Percentiles rank a stretch among this genome's conserved stretches.
Evolutionary conservation across 176 grass and related monocot genomes (phyloP).

Genomic region (Aegilops longissima): DNA sequence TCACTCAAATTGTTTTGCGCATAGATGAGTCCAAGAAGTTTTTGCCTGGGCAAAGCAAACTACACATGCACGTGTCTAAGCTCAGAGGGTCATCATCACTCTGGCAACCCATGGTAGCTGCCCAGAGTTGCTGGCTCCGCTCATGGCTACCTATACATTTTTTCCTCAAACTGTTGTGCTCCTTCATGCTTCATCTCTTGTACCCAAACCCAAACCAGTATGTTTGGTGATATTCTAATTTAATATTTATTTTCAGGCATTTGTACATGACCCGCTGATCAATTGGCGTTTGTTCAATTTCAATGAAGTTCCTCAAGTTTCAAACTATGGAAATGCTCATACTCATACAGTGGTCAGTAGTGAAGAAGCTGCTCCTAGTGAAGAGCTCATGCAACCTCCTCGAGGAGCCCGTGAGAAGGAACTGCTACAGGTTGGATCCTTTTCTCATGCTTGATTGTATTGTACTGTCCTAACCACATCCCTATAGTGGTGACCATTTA

Average conservation of each 20-base stretch:
- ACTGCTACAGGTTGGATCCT: slow-evolving; percentile 72
- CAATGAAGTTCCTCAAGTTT: slow-evolving; percentile 97
- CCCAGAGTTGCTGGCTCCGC: background rate
- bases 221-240: slow-evolving; percentile 11
- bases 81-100: background rate
- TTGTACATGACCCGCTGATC: slow-evolving; percentile 96
- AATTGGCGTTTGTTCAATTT: slow-evolving; percentile 99
- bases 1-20: background rate
- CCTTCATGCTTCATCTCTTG: slow-evolving; percentile 4
- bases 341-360: slow-evolving; percentile 69
- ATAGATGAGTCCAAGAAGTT: background rate
- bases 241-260: slow-evolving; percentile 62
- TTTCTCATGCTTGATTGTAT: background rate
- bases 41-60: background rate
- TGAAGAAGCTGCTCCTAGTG: slow-evolving; percentile 63
- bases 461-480: background rate
- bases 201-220: background rate
- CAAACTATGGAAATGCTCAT: slow-evolving; percentile 69
- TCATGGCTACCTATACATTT: background rate
- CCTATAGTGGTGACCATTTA: background rate
- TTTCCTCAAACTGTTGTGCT: background rate
- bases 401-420: slow-evolving; percentile 86
- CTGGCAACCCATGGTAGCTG: background rate
- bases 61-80: background rate
- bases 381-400: slow-evolving; percentile 72